These are phyloP conservation scores for Tilletia setariae DNA, from an alignment of 1,284 basidiomycete genomes.

Conservation along the genomic window DNA sequence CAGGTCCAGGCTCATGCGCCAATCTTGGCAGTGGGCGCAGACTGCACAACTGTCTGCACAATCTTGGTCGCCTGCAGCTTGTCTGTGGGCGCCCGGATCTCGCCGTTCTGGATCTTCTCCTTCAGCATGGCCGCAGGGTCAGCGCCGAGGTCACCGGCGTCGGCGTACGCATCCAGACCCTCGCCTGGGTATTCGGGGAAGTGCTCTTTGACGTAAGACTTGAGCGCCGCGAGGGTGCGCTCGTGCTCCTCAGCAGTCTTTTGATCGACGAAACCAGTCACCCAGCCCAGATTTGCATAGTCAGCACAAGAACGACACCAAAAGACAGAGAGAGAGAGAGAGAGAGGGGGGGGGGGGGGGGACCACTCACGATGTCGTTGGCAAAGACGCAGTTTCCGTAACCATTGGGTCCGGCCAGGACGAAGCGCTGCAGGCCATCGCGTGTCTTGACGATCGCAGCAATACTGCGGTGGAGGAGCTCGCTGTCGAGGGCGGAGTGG, in stretches of 20 bases:
- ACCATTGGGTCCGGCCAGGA: conserved; percentile 53
- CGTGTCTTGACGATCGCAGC: conserved; percentile 58
- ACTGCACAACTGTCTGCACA: not conserved
- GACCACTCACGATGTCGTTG: conserved; percentile 56
- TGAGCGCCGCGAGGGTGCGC: conserved; percentile 56
- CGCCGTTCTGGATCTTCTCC: conserved; percentile 24
- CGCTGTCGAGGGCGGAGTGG: conserved; percentile 56
- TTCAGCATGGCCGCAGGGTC: conserved; percentile 48
- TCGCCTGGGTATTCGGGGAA: conserved; percentile 50
- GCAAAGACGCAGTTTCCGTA: conserved; percentile 57
- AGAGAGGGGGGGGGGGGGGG: no score
- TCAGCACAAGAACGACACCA: no score
- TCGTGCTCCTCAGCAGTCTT: conserved; percentile 54
- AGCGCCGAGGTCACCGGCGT: conserved; percentile 57
- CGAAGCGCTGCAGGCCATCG: conserved; percentile 58
- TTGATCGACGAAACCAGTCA: no score
- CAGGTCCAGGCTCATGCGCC: no score
- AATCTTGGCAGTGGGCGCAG: no score
- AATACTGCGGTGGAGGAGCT: conserved; percentile 54
- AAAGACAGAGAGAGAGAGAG: no score
- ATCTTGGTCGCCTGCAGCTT: not conserved
- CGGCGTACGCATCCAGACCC: conserved; percentile 57
- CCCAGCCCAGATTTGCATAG: no score
- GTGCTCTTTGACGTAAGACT: conserved; percentile 55
- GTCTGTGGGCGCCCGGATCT: not conserved